A percentile compares a stretch with the other conserved stretches of the same genome.
Evolutionary conservation across 2,329 filamentous ascomycete species (phyloP).

Genomic region (Dactylellina haptotyla): DNA sequence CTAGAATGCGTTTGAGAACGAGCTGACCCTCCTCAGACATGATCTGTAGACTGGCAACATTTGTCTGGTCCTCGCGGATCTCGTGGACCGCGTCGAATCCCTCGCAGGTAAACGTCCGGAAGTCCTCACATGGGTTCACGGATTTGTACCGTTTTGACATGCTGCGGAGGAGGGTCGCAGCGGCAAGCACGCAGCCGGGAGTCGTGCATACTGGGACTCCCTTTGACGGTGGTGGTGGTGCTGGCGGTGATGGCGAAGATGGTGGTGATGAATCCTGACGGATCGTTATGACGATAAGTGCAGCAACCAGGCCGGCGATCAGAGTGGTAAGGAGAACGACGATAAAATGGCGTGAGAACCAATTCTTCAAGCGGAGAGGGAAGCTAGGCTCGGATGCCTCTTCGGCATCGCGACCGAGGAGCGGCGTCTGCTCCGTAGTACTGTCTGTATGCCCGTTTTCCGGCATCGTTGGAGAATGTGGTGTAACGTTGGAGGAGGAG

Average conservation of each 20-base stretch:
- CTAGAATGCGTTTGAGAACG: conserved; percentile 71
- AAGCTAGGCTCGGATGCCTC: not conserved
- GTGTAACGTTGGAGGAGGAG: not conserved
- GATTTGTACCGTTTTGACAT: conserved; percentile 71
- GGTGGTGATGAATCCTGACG: conserved; percentile 9
- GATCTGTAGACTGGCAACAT: conserved; percentile 65
- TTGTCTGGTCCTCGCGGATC: conserved; percentile 72
- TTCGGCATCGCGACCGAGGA: conserved; percentile 13
- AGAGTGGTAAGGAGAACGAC: conserved; percentile 56
- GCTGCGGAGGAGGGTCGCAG: conserved; percentile 71
- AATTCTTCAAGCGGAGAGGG: conserved; percentile 27
- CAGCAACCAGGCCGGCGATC: conserved; percentile 57
- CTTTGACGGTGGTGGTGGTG: conserved; percentile 14
- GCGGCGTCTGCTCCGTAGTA: conserved; percentile 11
- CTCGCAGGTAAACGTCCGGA: conserved; percentile 74
- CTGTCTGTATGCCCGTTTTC: conserved; percentile 2
- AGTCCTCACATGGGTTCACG: conserved; percentile 75
- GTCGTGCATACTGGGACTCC: conserved; percentile 65
- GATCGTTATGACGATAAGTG: conserved; percentile 56
- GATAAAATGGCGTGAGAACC: conserved; percentile 55
- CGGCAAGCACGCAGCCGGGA: conserved; percentile 72
- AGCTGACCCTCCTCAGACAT: conserved; percentile 71
- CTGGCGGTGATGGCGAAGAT: conserved; percentile 7
- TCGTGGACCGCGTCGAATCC: conserved; percentile 74
- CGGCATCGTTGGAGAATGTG: conserved; percentile 1